Percentiles rank a stretch among this genome's conserved stretches.
These are phyloP conservation scores for Globisporangium spinosum DNA, from an alignment of 352 stramenopile genomes.

Conservation along the genomic window DNA sequence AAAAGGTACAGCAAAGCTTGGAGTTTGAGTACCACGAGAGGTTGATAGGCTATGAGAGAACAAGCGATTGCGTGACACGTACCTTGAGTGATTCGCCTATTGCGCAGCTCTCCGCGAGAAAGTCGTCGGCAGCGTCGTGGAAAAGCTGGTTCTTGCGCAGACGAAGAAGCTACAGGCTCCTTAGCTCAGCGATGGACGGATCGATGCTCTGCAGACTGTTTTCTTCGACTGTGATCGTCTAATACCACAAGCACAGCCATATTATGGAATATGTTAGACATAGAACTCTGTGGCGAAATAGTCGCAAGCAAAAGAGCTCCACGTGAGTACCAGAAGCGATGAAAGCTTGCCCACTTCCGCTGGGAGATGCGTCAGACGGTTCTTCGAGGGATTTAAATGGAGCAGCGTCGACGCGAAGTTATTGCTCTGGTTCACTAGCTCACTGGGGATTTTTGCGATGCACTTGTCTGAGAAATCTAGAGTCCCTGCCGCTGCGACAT, in stretches of 20 bases:
- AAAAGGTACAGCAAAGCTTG: neutral
- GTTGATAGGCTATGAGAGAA: neutral
- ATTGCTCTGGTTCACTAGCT: conserved; percentile 27
- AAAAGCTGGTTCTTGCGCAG: conserved; percentile 75
- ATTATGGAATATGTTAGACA: neutral
- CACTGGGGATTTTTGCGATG: conserved; percentile 26
- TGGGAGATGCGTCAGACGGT: conserved; percentile 45
- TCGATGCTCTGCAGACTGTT: conserved; percentile 55
- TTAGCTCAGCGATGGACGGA: conserved; percentile 35
- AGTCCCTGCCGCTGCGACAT: conserved; percentile 51
- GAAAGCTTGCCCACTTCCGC: conserved; percentile 39
- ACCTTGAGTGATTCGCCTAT: conserved; percentile 35
- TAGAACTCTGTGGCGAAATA: too few species aligned
- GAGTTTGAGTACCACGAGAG: neutral
- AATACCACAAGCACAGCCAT: neutral
- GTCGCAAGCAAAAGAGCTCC: neutral
- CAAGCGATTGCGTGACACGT: neutral
- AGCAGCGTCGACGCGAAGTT: conserved; percentile 50
- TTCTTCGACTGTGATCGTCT: conserved; percentile 71
- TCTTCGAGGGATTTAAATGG: conserved; percentile 70
- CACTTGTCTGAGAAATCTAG: conserved; percentile 43
- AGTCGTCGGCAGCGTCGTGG: conserved; percentile 34
- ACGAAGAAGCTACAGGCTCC: conserved; percentile 52
- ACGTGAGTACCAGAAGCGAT: conserved; percentile 35
- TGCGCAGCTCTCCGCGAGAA: conserved; percentile 26